phyloP scores from a whole-genome alignment of 2,329 filamentous ascomycete species.

The Didymella pinodella region DNA sequence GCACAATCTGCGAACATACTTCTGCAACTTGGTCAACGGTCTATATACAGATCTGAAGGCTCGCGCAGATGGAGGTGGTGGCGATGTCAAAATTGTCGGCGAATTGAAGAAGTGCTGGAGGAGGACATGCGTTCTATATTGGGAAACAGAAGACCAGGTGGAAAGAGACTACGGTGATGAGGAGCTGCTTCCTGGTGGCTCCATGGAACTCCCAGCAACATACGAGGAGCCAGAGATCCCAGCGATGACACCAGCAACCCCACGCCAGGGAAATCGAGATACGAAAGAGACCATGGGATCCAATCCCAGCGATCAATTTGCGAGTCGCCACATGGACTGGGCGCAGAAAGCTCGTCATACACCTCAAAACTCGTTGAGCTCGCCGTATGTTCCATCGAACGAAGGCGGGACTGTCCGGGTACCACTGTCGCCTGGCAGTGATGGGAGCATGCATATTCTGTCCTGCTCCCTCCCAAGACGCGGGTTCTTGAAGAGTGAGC shows the following conservation, averaged over 20 bases:
- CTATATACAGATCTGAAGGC: slow-evolving; percentile 62
- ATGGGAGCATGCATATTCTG: slow-evolving; percentile 63
- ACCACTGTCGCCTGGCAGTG: slow-evolving; percentile 56
- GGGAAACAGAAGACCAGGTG: slow-evolving; percentile 77
- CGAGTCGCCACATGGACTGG: slow-evolving; percentile 51
- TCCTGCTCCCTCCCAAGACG: slow-evolving; percentile 68
- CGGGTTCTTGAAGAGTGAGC: slow-evolving; percentile 43
- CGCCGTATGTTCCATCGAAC: slow-evolving; percentile 45
- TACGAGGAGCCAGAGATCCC: slow-evolving; percentile 32
- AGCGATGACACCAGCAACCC: slow-evolving; percentile 31
- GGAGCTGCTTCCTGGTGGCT: slow-evolving; percentile 79
- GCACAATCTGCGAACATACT: slow-evolving; percentile 74
- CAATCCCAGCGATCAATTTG: slow-evolving; percentile 51
- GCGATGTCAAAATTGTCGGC: slow-evolving; percentile 83
- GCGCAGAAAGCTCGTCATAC: slow-evolving; percentile 46
- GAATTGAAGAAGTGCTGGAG: slow-evolving; percentile 99
- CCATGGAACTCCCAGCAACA: slow-evolving; percentile 55
- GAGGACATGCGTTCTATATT: slow-evolving; percentile 86
- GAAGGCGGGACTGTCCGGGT: slow-evolving; percentile 44
- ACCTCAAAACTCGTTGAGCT: slow-evolving; percentile 49
- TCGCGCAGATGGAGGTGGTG: slow-evolving; percentile 62
- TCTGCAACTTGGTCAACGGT: slow-evolving; percentile 80
- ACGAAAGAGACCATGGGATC: slow-evolving; percentile 47
- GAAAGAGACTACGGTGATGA: slow-evolving; percentile 66
- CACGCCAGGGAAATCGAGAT: slow-evolving; percentile 34